Percentiles rank a stretch among this genome's conserved stretches.
Evolutionary conservation across 1,139 yeast species (phyloP).

Genomic region (Yamadazyma blattariae): DNA sequence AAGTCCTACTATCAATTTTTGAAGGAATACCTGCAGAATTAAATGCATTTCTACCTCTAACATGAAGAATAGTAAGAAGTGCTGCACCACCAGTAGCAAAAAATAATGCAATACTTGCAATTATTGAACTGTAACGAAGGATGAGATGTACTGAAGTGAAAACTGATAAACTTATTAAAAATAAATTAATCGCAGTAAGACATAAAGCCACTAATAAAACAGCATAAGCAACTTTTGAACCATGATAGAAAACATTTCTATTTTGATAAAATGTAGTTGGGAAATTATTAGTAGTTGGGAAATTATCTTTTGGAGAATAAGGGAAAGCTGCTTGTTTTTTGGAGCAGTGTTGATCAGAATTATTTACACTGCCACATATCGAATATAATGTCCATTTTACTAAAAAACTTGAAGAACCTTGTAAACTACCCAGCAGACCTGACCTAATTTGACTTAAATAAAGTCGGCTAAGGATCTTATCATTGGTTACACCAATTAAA

Average conservation of each 20-base stretch:
- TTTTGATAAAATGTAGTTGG: constrained; percentile 47
- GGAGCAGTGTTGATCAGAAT: constrained; percentile 45
- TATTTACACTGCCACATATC: constrained; percentile 48
- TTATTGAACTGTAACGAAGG: constrained; percentile 22
- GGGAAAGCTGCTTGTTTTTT: constrained; percentile 56
- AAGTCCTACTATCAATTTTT: constrained; percentile 52
- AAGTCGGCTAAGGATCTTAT: constrained; percentile 50
- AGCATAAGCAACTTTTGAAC: constrained; percentile 68
- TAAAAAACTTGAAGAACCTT: constrained; percentile 14
- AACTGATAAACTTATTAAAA: constrained; percentile 29
- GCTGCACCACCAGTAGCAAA: constrained; percentile 59
- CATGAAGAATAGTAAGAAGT: constrained; percentile 62
- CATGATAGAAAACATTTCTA: constrained; percentile 54
- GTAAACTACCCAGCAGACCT: constrained; percentile 43
- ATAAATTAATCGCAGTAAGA: constrained; percentile 48
- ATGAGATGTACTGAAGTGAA: constrained; percentile 19
- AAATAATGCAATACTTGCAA: constrained; percentile 39
- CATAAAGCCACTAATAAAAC: constrained; percentile 59
- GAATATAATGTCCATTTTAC: constrained; percentile 76
- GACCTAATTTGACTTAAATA: constrained; percentile 76
- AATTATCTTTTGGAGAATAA: constrained; percentile 62
- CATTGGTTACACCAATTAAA: constrained; percentile 56
- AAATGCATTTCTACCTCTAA: constrained; percentile 59
- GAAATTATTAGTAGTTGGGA: constrained; percentile 32
- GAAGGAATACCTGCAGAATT: constrained; percentile 45